Conservation (phyloP, 257 asterid species). For the Fraxinus excelsior region DNA sequence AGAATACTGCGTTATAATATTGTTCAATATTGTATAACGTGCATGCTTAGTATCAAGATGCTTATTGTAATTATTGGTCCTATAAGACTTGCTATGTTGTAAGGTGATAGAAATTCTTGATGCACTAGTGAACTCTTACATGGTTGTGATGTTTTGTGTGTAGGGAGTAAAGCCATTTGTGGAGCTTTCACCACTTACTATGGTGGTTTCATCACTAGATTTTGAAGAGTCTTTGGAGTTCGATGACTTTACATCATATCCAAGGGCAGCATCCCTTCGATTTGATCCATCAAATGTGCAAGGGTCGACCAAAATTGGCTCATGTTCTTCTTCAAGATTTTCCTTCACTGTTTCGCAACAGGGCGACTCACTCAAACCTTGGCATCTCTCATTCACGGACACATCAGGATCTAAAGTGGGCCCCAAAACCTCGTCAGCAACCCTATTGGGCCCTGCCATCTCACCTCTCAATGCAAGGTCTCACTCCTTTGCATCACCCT, state of each 20-base stretch:
- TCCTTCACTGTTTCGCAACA: slow-evolving; percentile 90
- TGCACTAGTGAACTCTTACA: neutral
- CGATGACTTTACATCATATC: slow-evolving; percentile 50
- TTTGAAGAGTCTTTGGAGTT: slow-evolving; percentile 74
- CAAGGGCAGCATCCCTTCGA: slow-evolving; percentile 72
- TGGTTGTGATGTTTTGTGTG: neutral
- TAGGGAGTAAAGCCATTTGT: slow-evolving; percentile 89
- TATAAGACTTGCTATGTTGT: too few relatives aligned
- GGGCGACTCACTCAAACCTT: slow-evolving; percentile 78
- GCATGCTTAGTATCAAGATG: too few relatives aligned
- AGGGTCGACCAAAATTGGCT: slow-evolving; percentile 56
- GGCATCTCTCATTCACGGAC: slow-evolving; percentile 78
- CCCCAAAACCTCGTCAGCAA: slow-evolving; percentile 34
- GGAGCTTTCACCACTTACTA: slow-evolving; percentile 57
- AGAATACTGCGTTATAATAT: too few relatives aligned
- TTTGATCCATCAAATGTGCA: slow-evolving; percentile 55
- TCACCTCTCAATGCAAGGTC: slow-evolving; percentile 86
- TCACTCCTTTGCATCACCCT: slow-evolving; percentile 82
- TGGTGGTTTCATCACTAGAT: slow-evolving; percentile 66
- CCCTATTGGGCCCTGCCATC: slow-evolving; percentile 60
- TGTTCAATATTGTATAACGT: neutral
- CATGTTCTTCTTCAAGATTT: slow-evolving; percentile 84
- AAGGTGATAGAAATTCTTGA: too few relatives aligned
- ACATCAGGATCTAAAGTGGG: slow-evolving; percentile 62
- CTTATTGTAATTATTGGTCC: neutral